Evolutionary conservation across 768 basidiomycete genomes (phyloP).

Genomic region (Tubosaeta brunneosetosa): DNA sequence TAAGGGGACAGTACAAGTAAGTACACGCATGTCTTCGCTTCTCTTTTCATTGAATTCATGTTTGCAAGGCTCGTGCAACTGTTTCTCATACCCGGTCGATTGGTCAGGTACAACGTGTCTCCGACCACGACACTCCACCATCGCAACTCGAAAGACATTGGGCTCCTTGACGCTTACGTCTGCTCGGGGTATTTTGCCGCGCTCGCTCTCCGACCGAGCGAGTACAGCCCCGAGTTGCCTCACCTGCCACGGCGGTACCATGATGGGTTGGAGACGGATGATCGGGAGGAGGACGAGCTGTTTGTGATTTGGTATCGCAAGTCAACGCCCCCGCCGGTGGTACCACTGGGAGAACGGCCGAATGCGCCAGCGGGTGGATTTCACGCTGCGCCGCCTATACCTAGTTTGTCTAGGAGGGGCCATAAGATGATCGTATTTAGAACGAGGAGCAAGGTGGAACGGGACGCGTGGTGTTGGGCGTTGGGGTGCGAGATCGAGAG

Average conservation of each 20-base stretch:
- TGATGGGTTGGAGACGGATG: slow-evolving; percentile 86
- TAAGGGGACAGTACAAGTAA: slow-evolving; percentile 75
- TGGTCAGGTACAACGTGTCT: slow-evolving; percentile 68
- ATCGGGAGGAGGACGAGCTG: slow-evolving; percentile 81
- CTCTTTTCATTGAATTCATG: background rate
- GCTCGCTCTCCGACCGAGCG: slow-evolving; percentile 56
- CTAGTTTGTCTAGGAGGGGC: slow-evolving; percentile 47
- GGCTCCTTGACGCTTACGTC: slow-evolving; percentile 71
- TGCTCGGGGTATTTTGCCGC: slow-evolving; percentile 84
- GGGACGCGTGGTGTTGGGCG: slow-evolving; percentile 95
- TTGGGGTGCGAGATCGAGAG: slow-evolving; percentile 88
- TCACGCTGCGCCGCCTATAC: slow-evolving; percentile 33
- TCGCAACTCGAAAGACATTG: slow-evolving; percentile 50
- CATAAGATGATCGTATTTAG: slow-evolving; percentile 62
- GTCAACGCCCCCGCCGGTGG: slow-evolving; percentile 18
- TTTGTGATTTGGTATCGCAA: slow-evolving; percentile 75
- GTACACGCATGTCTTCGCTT: slow-evolving; percentile 21
- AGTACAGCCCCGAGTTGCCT: slow-evolving; percentile 52
- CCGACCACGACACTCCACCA: slow-evolving; percentile 54
- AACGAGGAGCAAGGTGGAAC: slow-evolving; percentile 78
- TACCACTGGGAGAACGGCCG: slow-evolving; percentile 1
- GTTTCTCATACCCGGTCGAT: slow-evolving; percentile 68
- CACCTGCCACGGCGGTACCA: slow-evolving; percentile 70
- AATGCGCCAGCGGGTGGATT: slow-evolving; percentile 19
- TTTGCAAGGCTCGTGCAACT: slow-evolving; percentile 59